Percentiles rank a stretch among this genome's conserved stretches.
These are phyloP conservation scores for Penicillium sp. DNA, from an alignment of 2,329 filamentous ascomycete species.

Conservation along the genomic window DNA sequence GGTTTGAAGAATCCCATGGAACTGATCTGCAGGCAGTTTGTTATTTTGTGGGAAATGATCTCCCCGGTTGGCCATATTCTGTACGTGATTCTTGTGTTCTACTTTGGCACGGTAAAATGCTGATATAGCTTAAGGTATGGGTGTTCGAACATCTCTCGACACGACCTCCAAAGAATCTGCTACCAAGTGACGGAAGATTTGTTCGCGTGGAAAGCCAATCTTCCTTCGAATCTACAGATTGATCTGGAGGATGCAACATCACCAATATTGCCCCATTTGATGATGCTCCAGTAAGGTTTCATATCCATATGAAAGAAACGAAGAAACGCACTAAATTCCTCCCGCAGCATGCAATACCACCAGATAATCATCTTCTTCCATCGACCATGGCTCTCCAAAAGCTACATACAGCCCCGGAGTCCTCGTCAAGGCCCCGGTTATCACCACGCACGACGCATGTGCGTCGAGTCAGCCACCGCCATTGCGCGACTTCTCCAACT, in stretches of 20 bases:
- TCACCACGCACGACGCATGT: constrained; percentile 45
- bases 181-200: constrained; percentile 39
- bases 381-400: constrained; percentile 46
- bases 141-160: constrained; percentile 39
- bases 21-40: constrained; percentile 39
- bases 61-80: constrained; percentile 45
- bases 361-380: constrained; percentile 47
- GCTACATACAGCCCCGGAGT: constrained; percentile 42
- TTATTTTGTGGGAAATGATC: constrained; percentile 46
- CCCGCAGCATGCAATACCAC: constrained; percentile 44
- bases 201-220: constrained; percentile 44
- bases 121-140: constrained; percentile 33
- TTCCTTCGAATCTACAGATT: constrained; percentile 40
- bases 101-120: neutral
- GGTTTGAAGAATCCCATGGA: constrained; percentile 34
- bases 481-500: constrained; percentile 43
- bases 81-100: constrained; percentile 20
- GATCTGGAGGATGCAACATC: constrained; percentile 34
- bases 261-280: constrained; percentile 41
- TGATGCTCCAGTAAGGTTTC: constrained; percentile 42
- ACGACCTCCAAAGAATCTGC: constrained; percentile 39
- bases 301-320: neutral
- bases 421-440: constrained; percentile 46
- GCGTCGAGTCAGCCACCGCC: constrained; percentile 43
- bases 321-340: neutral